Conservation (phyloP, 805 yeast genomes). For the Metschnikowia santaceciliae region DNA sequence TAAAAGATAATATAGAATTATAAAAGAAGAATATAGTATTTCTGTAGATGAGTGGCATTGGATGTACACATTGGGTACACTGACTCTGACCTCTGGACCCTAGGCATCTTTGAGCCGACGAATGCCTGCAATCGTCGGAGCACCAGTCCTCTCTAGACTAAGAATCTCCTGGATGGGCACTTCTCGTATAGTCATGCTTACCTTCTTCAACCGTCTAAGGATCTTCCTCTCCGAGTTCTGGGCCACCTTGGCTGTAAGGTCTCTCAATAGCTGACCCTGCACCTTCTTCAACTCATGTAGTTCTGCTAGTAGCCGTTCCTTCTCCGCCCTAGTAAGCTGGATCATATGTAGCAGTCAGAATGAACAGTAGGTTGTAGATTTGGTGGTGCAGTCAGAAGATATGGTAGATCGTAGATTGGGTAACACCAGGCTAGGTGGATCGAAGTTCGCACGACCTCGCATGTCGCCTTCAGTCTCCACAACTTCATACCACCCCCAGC, state of each 20-base stretch:
- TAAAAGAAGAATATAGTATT: no score
- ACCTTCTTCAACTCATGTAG: conserved; percentile 22
- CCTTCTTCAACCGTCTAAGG: conserved; percentile 40
- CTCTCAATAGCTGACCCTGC: conserved; percentile 23
- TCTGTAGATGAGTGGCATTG: no score
- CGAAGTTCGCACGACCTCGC: conserved; percentile 5
- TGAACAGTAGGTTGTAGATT: no score
- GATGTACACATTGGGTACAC: no score
- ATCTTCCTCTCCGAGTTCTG: conserved; percentile 33
- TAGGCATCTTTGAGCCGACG: not conserved
- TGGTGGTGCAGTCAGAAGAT: no score
- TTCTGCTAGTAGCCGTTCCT: conserved; percentile 30
- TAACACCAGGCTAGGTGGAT: not conserved
- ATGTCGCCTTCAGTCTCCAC: conserved; percentile 7
- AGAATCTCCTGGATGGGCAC: conserved; percentile 43
- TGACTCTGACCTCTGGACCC: no score
- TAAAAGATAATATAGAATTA: no score
- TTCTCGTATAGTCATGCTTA: conserved; percentile 48
- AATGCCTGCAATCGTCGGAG: conserved; percentile 22
- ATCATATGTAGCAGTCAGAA: not conserved
- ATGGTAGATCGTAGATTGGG: no score
- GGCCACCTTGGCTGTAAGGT: conserved; percentile 21
- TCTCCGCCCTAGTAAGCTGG: conserved; percentile 25
- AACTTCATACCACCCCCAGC: not conserved
- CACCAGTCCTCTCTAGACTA: conserved; percentile 41